Evolutionary conservation across 306 rosid species (phyloP).

Genomic region (Casuarina cunninghamiana): DNA sequence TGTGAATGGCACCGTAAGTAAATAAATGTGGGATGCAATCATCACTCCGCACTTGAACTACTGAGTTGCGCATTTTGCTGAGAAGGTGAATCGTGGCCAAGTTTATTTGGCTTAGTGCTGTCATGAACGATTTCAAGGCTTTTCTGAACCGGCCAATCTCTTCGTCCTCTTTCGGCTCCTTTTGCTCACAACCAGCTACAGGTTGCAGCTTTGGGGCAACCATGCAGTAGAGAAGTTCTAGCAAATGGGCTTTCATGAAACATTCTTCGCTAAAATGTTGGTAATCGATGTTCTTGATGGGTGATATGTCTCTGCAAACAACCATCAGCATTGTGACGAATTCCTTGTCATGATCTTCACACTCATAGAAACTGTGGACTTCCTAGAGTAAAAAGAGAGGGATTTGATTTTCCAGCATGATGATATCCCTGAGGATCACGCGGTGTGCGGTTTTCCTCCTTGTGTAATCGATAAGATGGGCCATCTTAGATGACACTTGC

Average conservation of each 20-base stretch:
- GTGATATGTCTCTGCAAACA: not conserved
- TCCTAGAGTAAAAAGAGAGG: slow-evolving; percentile 12
- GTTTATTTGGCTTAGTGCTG: not conserved
- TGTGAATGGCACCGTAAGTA: not conserved
- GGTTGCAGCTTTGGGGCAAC: not conserved
- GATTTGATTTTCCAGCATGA: slow-evolving; percentile 23
- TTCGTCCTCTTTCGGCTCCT: not conserved
- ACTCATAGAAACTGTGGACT: not conserved
- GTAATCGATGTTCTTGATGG: slow-evolving; percentile 4
- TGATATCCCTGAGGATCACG: slow-evolving; percentile 13
- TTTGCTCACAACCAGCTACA: not conserved
- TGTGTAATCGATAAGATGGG: not conserved
- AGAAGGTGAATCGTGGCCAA: not conserved
- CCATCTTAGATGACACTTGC: not conserved
- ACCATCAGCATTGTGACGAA: not conserved
- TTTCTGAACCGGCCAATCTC: not conserved
- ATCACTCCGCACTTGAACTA: no score
- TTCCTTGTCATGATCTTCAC: not conserved
- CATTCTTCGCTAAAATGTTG: not conserved
- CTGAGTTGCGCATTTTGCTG: not conserved
- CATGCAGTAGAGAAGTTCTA: slow-evolving; percentile 10
- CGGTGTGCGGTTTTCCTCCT: not conserved
- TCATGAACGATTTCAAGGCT: not conserved
- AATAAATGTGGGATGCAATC: no score
- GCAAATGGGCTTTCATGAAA: slow-evolving; percentile 9